A percentile compares a stretch with the other conserved stretches of the same genome.
These are phyloP conservation scores for Lojkania enalia DNA, from an alignment of 2,329 filamentous ascomycete genomes.

Conservation along the genomic window DNA sequence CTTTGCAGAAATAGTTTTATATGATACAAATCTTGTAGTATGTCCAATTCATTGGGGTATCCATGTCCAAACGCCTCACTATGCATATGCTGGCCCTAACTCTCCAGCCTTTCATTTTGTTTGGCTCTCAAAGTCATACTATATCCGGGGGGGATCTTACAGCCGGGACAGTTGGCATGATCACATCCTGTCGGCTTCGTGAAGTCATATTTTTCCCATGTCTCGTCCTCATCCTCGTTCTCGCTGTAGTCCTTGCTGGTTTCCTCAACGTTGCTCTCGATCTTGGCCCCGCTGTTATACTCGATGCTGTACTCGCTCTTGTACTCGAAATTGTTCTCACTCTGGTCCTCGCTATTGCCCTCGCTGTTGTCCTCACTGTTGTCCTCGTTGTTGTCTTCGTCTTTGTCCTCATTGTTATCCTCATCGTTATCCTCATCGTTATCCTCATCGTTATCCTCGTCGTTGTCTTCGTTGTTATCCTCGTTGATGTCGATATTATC, in stretches of 20 bases:
- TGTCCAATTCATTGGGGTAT: no score
- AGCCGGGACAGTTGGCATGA: conserved; percentile 27
- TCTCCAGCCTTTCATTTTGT: no score
- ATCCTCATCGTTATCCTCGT: conserved; percentile 38
- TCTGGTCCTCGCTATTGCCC: no score
- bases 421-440: conserved; percentile 28
- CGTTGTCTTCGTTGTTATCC: conserved; percentile 32
- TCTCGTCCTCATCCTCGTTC: conserved; percentile 33
- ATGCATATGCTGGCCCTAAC: no score
- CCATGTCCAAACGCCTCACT: no score
- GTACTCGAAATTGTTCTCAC: no score
- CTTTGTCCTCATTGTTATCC: conserved; percentile 11
- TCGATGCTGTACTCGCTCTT: no score
- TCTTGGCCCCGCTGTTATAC: background rate
- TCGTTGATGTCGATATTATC: no score
- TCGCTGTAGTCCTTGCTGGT: background rate
- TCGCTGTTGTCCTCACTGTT: no score
- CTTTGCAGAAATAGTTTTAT: no score
- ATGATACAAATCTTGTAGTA: no score
- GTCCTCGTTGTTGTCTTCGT: no score
- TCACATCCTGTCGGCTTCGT: conserved; percentile 55
- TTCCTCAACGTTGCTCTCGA: conserved; percentile 2
- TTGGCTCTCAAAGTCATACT: background rate
- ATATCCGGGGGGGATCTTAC: conserved; percentile 25
- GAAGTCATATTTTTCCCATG: conserved; percentile 57